Evolutionary conservation across 2,329 filamentous ascomycete genomes (phyloP), one percentile per base, ranked within the genome.

Genomic region (Helotiales sp.): DNA sequence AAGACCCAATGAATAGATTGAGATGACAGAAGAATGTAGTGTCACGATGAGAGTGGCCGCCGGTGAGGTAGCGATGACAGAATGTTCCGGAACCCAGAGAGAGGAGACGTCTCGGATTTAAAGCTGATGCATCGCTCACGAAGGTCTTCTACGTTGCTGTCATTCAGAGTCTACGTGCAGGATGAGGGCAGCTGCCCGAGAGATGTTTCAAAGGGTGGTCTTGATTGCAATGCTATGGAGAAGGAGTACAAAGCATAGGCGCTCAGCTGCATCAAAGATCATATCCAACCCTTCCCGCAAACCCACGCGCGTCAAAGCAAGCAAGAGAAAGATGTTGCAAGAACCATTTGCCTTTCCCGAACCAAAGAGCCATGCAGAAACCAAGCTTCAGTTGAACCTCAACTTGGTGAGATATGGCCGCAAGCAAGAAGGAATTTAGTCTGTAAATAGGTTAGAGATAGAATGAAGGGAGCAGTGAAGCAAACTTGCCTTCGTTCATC

Each of bases 101-200:
- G 40, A 31, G 57, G 48, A 46, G 46, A 57, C 47, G 58, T 65
- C 64, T 54, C 29, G 13, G 46, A 52, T 64, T 67, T 64, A 65
- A 64, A 52, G 50, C 36, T 30, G 25, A 13, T 38, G 49, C 44
- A 60, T 62, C 56, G 50, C 29, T 34, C n/a, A 36, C 46, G 40
- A 34, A 51, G 24, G 24, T 15, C 1, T 7, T 19, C 59, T 66
- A 58, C 61, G 24, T 24, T 29, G 1, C 51, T 63, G 65, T 69
- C 61, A 63, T 55, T 54, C 36, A 59, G 25, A 51, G 66, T 66
- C 67, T 56, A 53, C 33, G 50, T 63, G 57, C 49, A 63, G 59
- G 62, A 61, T 38, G 51, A 1, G 34, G 34, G 58, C 55, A 62
- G 54, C 56, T 56, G 52, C 24, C 46, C 50, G 57, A 12, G 9